These are phyloP conservation scores for Harringtonia lauricola DNA, from an alignment of 2,329 filamentous ascomycete genomes.

Conservation along the genomic window DNA sequence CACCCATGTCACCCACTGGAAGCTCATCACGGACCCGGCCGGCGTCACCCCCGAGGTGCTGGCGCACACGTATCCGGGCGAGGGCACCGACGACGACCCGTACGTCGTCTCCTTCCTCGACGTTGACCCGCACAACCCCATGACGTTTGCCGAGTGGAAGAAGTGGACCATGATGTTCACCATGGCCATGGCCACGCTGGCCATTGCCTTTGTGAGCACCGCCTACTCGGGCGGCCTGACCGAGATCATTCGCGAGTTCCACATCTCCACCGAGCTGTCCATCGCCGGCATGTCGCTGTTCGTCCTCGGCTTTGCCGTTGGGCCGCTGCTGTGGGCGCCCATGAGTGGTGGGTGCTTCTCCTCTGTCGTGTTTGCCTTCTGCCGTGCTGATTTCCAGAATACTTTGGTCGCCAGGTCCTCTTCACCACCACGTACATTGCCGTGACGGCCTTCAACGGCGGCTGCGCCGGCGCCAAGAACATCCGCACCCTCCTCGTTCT, in stretches of 20 bases:
- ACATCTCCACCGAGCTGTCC: conserved; percentile 36
- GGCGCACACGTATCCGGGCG: conserved; percentile 42
- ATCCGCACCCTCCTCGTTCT: conserved; percentile 49
- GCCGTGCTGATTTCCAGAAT: conserved; percentile 27
- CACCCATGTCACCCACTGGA: conserved; percentile 30
- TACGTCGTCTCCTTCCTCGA: conserved; percentile 56
- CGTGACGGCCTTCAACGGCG: conserved; percentile 51
- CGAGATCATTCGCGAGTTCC: conserved; percentile 44
- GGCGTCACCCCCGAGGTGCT: conserved; percentile 46
- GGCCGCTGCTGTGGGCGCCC: conserved; percentile 48
- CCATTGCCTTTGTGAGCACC: conserved; percentile 58
- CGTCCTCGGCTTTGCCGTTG: conserved; percentile 45
- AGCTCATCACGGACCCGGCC: conserved; percentile 44
- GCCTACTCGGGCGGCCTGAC: conserved; percentile 50
- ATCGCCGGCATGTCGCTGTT: conserved; percentile 53
- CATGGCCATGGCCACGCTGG: conserved; percentile 56
- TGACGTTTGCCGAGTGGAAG: conserved; percentile 40
- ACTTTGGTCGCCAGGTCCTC: conserved; percentile 48
- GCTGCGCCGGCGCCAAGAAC: conserved; percentile 43
- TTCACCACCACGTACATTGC: conserved; percentile 45
- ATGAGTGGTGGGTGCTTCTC: conserved; percentile 23
- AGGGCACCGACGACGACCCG: conserved; percentile 56
- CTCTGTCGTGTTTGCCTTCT: not conserved
- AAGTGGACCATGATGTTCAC: conserved; percentile 58
- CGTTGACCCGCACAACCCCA: conserved; percentile 55